Percentiles rank a stretch among this genome's conserved stretches.
These are phyloP conservation scores for Candida awuae DNA, from an alignment of 805 yeast genomes.

Conservation along the genomic window DNA sequence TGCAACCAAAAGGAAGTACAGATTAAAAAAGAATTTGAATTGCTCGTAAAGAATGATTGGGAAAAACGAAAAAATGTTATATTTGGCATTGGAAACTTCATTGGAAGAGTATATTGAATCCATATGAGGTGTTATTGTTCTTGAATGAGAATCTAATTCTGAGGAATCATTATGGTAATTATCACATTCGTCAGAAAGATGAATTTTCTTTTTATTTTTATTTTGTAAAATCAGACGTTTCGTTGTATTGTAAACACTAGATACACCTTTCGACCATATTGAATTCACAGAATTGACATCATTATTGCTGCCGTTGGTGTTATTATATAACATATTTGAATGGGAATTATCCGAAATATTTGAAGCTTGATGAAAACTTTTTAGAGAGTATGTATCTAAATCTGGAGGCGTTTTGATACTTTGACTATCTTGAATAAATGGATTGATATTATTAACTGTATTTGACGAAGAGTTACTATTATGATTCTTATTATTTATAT, in stretches of 20 bases:
- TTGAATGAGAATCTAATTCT: conserved; percentile 4
- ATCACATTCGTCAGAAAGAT: conserved; percentile 18
- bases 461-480: conserved; percentile 10
- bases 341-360: conserved; percentile 1
- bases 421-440: conserved; percentile 1
- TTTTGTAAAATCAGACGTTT: conserved; percentile 18
- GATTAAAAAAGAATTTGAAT: conserved; percentile 91
- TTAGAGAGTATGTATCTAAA: conserved; percentile 21
- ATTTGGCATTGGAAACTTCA: conserved; percentile 89
- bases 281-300: conserved; percentile 15
- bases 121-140: conserved; percentile 36
- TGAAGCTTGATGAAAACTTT: conserved; percentile 19
- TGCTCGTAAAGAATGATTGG: conserved; percentile 91
- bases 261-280: conserved; percentile 27
- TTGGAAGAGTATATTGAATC: conserved; percentile 46
- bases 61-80: conserved; percentile 76
- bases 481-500: conserved; percentile 33
- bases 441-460: conserved; percentile 9
- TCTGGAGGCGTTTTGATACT: conserved; percentile 25
- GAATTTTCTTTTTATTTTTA: conserved; percentile 22
- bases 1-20: conserved; percentile 88
- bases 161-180: conserved; percentile 5
- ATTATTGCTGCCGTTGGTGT: not conserved
- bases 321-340: conserved; percentile 4
- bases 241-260: conserved; percentile 21